Percentiles rank a stretch among this genome's conserved stretches.
Conservation (phyloP, 768 basidiomycete species). For the Termitomyces sp. region DNA sequence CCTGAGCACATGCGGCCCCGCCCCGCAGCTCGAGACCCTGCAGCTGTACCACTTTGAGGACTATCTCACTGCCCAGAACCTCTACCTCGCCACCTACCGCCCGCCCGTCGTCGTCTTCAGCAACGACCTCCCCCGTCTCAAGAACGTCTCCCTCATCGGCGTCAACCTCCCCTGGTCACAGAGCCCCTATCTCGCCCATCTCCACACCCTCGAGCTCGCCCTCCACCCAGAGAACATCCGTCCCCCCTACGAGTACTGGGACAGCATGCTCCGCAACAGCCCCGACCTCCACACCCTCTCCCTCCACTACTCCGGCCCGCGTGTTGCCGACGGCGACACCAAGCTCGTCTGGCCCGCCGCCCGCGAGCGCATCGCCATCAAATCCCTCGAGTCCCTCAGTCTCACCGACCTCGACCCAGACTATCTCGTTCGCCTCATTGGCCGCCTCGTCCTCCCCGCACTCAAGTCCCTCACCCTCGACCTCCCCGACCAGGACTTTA, state of each 20-base stretch:
- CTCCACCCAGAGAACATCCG: conserved; percentile 56
- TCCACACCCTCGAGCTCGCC: conserved; percentile 51
- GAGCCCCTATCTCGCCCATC: conserved; percentile 41
- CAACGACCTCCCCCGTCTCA: conserved; percentile 44
- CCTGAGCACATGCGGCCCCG: conserved; percentile 45
- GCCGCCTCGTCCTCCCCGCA: conserved; percentile 39
- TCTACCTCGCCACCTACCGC: conserved; percentile 50
- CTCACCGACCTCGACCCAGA: conserved; percentile 53
- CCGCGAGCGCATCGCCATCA: conserved; percentile 28
- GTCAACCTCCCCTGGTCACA: conserved; percentile 58
- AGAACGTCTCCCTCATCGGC: conserved; percentile 56
- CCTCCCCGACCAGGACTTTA: conserved; percentile 52
- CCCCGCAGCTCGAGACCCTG: conserved; percentile 50
- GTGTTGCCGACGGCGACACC: conserved; percentile 25
- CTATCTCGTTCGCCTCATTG: conserved; percentile 42
- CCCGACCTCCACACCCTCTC: conserved; percentile 41
- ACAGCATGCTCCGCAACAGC: conserved; percentile 43
- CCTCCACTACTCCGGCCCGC: conserved; percentile 58
- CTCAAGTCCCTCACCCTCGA: conserved; percentile 41
- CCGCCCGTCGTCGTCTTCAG: conserved; percentile 54
- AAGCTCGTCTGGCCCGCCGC: conserved; percentile 28
- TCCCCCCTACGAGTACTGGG: conserved; percentile 49
- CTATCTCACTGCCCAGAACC: conserved; percentile 42
- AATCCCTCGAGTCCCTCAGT: conserved; percentile 37
- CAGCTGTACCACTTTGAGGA: conserved; percentile 64